phyloP scores from a whole-genome alignment of 805 yeast genomes.

The Tetrapisispora pingtungensis region DNA sequence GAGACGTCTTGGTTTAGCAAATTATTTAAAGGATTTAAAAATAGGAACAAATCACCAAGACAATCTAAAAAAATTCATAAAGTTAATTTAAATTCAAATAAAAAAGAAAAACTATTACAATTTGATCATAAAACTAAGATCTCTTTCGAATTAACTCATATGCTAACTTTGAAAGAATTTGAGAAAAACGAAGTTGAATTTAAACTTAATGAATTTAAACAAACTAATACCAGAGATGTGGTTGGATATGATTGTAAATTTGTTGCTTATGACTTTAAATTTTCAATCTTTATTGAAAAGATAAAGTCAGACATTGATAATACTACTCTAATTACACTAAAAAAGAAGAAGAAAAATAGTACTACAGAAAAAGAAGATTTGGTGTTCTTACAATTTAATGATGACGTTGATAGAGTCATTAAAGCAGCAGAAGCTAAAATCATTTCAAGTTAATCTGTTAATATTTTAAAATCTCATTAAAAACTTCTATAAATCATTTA shows the following conservation, averaged over 20 bases:
- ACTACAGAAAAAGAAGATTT: constrained; percentile 5
- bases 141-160: constrained; percentile 24
- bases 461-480: too few species aligned
- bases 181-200: constrained; percentile 21
- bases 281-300: constrained; percentile 17
- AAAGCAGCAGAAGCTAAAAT: constrained; percentile 2
- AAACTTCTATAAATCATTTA: too few species aligned
- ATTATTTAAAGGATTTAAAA: constrained; percentile 15
- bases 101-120: constrained; percentile 3
- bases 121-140: constrained; percentile 18
- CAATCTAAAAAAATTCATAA: background rate
- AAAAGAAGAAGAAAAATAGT: constrained; percentile 8
- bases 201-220: constrained; percentile 15
- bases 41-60: constrained; percentile 1
- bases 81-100: background rate
- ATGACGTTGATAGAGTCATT: constrained; percentile 15
- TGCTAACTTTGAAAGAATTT: constrained; percentile 20
- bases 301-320: constrained; percentile 4
- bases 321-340: constrained; percentile 11
- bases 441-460: background rate
- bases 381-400: constrained; percentile 18
- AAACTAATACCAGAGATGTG: constrained; percentile 10
- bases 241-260: constrained; percentile 26
- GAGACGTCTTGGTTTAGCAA: constrained; percentile 18
- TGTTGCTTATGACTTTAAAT: constrained; percentile 19